Evolutionary conservation across 441 rosid genomes (phyloP).

Genomic region (Pelargonium myrrhifolium): DNA sequence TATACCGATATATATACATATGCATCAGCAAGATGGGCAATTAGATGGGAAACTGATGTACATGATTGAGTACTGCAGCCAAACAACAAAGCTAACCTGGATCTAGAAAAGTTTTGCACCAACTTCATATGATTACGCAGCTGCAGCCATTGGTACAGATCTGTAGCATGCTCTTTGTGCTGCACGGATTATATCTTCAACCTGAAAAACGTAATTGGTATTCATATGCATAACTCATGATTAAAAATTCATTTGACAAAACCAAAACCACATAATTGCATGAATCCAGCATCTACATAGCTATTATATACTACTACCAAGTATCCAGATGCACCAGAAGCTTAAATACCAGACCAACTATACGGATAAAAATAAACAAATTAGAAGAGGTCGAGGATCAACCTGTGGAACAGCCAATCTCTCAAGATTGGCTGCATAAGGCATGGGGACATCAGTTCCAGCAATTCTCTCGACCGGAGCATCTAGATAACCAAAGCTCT

Average conservation of each 20-base stretch:
- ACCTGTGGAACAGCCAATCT: constrained; percentile 95
- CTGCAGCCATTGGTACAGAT: constrained; percentile 19
- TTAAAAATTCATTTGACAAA: background rate
- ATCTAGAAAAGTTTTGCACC: background rate
- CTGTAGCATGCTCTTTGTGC: constrained; percentile 74
- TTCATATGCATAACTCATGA: background rate
- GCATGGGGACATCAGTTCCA: constrained; percentile 94
- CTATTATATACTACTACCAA: too few relatives aligned
- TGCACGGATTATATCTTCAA: constrained; percentile 69
- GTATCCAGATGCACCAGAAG: background rate
- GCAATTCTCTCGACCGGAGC: constrained; percentile 83
- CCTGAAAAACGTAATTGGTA: constrained; percentile 22
- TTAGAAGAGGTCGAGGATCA: background rate
- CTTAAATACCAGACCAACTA: background rate
- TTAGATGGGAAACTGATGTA: background rate
- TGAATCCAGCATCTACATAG: too few relatives aligned
- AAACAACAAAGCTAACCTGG: background rate
- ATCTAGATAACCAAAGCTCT: constrained; percentile 79
- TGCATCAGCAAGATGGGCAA: background rate
- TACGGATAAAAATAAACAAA: background rate
- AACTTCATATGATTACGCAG: background rate
- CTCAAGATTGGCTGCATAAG: constrained; percentile 88
- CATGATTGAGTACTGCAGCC: too few relatives aligned
- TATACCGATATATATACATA: background rate
- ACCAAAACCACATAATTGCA: background rate